Conservation (phyloP, 1,284 basidiomycete genomes). For the Tylopilus orsonianus region DNA sequence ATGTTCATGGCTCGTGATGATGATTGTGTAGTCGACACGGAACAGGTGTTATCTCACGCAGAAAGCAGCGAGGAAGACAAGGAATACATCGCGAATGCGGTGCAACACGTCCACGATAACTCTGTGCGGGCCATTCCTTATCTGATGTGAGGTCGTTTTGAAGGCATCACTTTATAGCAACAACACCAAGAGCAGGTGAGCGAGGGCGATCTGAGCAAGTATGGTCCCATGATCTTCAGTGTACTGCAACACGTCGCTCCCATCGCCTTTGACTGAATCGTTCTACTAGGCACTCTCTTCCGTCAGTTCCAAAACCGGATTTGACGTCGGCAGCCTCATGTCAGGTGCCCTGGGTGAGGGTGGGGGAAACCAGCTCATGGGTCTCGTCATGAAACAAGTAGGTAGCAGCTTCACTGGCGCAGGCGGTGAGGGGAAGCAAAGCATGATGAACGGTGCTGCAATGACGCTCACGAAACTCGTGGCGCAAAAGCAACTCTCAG, state of each 20-base stretch:
- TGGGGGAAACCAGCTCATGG: constrained; percentile 62
- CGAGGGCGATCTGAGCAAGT: constrained; percentile 16
- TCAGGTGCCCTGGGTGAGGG: constrained; percentile 44
- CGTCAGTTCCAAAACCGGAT: constrained; percentile 18
- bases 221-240: constrained; percentile 23
- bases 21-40: constrained; percentile 50
- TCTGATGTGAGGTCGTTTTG: constrained; percentile 1
- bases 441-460: constrained; percentile 78
- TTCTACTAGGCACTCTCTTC: constrained; percentile 25
- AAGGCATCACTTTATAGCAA: constrained; percentile 9
- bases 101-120: constrained; percentile 28
- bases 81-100: constrained; percentile 20
- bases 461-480: constrained; percentile 83
- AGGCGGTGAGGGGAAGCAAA: constrained; percentile 72
- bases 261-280: constrained; percentile 9
- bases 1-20: not conserved
- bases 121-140: constrained; percentile 7
- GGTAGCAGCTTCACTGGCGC: constrained; percentile 71
- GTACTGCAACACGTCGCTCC: constrained; percentile 11
- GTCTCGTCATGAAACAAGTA: constrained; percentile 81
- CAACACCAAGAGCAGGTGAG: constrained; percentile 20
- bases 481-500: constrained; percentile 63
- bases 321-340: constrained; percentile 16
- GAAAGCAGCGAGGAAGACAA: constrained; percentile 5
- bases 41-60: constrained; percentile 52